Conservation (phyloP, 129 eudicot genomes). For the Silybum marianum region DNA sequence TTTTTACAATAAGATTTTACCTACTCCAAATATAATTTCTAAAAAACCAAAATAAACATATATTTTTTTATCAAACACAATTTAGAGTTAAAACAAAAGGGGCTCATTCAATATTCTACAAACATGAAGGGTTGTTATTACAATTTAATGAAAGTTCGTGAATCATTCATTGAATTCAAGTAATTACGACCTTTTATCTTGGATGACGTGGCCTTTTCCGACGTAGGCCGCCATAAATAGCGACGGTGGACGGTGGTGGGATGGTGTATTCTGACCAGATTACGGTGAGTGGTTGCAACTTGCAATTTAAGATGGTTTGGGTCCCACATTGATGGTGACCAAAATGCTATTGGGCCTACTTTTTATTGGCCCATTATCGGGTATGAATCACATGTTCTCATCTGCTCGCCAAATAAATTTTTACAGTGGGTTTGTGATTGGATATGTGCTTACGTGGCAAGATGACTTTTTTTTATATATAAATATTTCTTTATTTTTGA, state of each 20-base stretch:
- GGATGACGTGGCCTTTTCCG: slow-evolving; percentile 15
- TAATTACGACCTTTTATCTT: neutral
- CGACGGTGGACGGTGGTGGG: slow-evolving; percentile 6
- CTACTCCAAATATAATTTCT: neutral
- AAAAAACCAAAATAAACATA: neutral
- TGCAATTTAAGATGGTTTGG: neutral
- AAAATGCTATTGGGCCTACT: slow-evolving; percentile 21
- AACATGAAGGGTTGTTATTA: slow-evolving; percentile 10
- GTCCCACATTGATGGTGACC: slow-evolving; percentile 12
- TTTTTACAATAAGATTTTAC: neutral
- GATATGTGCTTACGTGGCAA: too few species aligned
- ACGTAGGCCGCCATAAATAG: slow-evolving; percentile 29
- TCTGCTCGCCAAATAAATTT: neutral
- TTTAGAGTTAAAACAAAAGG: neutral
- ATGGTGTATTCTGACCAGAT: slow-evolving; percentile 5
- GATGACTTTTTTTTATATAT: too few species aligned
- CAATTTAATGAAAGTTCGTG: neutral
- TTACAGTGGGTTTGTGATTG: too few species aligned
- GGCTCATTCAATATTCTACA: neutral
- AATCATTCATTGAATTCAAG: neutral
- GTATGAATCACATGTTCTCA: slow-evolving; percentile 17
- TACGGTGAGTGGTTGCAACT: neutral
- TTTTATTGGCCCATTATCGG: slow-evolving; percentile 17
- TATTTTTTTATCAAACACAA: neutral
- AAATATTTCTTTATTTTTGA: too few species aligned